Evolutionary conservation across 164 flowering plant species (phyloP).

Genomic region (Nymphaea thermarum): DNA sequence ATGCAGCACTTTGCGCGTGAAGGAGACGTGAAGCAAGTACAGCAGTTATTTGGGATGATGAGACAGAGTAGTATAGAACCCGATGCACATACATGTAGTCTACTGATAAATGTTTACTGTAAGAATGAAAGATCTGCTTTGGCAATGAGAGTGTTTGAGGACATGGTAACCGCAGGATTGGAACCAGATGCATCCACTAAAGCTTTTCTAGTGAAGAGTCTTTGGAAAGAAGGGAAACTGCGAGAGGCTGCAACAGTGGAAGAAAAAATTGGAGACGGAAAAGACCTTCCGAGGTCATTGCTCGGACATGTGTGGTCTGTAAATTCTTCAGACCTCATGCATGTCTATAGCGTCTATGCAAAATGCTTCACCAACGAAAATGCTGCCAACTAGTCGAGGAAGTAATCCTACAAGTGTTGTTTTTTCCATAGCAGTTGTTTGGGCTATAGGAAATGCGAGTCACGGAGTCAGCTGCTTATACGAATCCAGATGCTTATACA

Average conservation of each 20-base stretch:
- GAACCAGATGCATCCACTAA: slow-evolving; percentile 66
- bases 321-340: slow-evolving; percentile 37
- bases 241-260: slow-evolving; percentile 78
- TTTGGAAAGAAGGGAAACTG: slow-evolving; percentile 85
- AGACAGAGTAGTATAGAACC: slow-evolving; percentile 63
- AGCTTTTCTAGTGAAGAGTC: slow-evolving; percentile 68
- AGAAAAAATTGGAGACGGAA: slow-evolving; percentile 42
- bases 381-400: background rate
- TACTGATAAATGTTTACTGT: slow-evolving; percentile 63
- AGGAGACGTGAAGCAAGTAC: slow-evolving; percentile 67
- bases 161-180: slow-evolving; percentile 45
- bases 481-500: no score
- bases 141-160: slow-evolving; percentile 74
- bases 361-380: slow-evolving; percentile 13
- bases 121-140: slow-evolving; percentile 58
- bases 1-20: slow-evolving; percentile 71
- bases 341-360: slow-evolving; percentile 34
- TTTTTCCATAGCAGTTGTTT: no score
- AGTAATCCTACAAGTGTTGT: no score
- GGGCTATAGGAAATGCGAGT: no score
- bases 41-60: slow-evolving; percentile 62
- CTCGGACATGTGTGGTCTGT: slow-evolving; percentile 59
- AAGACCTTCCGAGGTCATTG: slow-evolving; percentile 37
- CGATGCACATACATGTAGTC: slow-evolving; percentile 65
- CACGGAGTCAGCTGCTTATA: no score